Percentiles rank a stretch among this genome's conserved stretches.
Conservation (phyloP, 2,329 filamentous ascomycete species). For the Endothia cerciana region DNA sequence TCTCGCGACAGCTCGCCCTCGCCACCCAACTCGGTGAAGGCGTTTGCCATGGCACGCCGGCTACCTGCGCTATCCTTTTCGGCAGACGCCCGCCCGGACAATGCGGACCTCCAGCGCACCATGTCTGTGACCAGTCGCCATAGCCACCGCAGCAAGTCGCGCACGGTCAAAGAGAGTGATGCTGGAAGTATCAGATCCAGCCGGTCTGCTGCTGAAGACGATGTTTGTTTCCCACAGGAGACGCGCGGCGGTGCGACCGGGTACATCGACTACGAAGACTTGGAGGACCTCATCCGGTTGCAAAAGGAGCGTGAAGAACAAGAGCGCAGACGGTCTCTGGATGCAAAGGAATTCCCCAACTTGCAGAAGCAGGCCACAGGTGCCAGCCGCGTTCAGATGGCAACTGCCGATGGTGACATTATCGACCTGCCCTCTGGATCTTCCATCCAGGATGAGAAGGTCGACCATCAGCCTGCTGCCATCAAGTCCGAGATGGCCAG, state of each 20-base stretch:
- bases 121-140: conserved; percentile 70
- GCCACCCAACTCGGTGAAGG: conserved; percentile 95
- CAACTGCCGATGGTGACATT: conserved; percentile 61
- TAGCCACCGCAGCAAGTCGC: conserved; percentile 60
- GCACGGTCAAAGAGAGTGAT: conserved; percentile 62
- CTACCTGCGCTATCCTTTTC: conserved; percentile 70
- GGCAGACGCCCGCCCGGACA: conserved; percentile 44
- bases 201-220: conserved; percentile 74
- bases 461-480: conserved; percentile 34
- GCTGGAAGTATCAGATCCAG: conserved; percentile 63
- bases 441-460: conserved; percentile 54
- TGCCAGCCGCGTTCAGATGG: conserved; percentile 40
- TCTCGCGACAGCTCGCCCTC: conserved; percentile 72
- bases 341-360: conserved; percentile 62
- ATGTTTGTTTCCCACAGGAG: conserved; percentile 84
- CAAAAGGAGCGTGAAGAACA: conserved; percentile 43
- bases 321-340: conserved; percentile 49
- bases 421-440: conserved; percentile 56
- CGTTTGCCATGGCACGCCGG: conserved; percentile 88
- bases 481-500: conserved; percentile 34
- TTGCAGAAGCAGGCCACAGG: conserved; percentile 51
- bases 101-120: conserved; percentile 67
- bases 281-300: conserved; percentile 85
- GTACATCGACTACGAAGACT: conserved; percentile 87
- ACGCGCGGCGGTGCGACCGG: conserved; percentile 72